Base-by-base conservation (phyloP, 495 filamentous ascomycete genomes). In the Lasiosphaeria hispida region DNA sequence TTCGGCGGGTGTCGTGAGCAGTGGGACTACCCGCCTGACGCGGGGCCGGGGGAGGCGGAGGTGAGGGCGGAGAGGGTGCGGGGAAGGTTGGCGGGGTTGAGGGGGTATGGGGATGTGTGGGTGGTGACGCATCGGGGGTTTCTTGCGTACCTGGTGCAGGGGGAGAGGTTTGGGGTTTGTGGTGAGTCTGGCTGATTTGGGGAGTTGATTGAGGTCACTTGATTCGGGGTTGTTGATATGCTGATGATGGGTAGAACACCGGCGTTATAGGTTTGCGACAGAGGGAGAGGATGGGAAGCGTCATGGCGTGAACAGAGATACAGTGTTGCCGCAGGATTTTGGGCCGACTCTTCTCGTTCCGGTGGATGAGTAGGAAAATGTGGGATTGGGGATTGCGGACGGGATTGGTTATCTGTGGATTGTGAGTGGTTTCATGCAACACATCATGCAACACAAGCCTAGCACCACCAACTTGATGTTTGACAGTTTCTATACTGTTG, bases 11-110 rank as follows among this genome's bases (percentile, higher is more conserved):
- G 52, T 18, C 19, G 15, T 11, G 8, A 34, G 18, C 39, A 44
- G 13, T 55, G 52, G 52, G 52, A 55, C 40, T 55, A 55, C 30
- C 39, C 39, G 13, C 9, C 39, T 11, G 30, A 44, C 33, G 43
- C 10, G 15, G 10, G 23, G 23, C 23, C 11, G 7, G 52, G 34
- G 19, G 40, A 37, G 15, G 52, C 39, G 2, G 52, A 10, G 15
- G 40, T 39, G 7, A 38, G 52, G 10, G 52, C 52, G 2, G 52
- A 55, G 39, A 35, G 39, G 4, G 52, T 55, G 10, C 17, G 52
- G 13, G n/a, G 8, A 9, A 38, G 52, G n/a, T n/a, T 55, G 7
- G 36, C 35, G 30, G 23, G 35, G n/a, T 39, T 55, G 9, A 37
- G 40, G 9, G 7, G 18, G 4, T 45, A 45, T 41, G 11, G 37